Percentiles rank a stretch among this genome's conserved stretches.
Evolutionary conservation across 768 basidiomycete genomes (phyloP).

Genomic region (Lentinus tigrinus): DNA sequence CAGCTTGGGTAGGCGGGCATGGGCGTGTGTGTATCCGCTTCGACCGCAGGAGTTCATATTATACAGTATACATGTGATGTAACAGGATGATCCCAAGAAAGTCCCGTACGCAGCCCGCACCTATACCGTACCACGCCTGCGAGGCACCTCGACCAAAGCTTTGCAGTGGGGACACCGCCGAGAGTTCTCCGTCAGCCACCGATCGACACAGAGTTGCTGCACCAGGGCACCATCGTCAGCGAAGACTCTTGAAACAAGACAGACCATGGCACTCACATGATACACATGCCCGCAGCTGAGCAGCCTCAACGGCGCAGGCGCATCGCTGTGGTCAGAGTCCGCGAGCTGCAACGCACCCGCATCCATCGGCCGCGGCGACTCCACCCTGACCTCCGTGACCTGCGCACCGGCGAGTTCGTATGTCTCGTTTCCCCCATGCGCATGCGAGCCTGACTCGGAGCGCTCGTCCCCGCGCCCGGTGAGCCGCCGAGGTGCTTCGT

Average conservation of each 20-base stretch:
- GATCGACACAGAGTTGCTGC: conserved; percentile 14
- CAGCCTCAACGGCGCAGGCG: conserved; percentile 72
- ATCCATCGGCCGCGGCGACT: conserved; percentile 1
- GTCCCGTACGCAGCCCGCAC: not conserved
- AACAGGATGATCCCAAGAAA: too few relatives aligned
- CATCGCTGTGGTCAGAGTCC: conserved; percentile 44
- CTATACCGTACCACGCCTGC: not conserved
- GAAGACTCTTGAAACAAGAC: not conserved
- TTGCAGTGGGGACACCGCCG: conserved; percentile 15
- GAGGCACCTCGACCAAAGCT: conserved; percentile 5
- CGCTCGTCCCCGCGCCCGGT: conserved; percentile 30
- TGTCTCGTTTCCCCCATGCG: not conserved
- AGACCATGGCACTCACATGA: conserved; percentile 57
- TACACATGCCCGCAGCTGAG: conserved; percentile 85
- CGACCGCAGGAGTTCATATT: too few relatives aligned
- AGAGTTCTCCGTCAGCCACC: conserved; percentile 15
- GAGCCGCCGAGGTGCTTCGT: conserved; percentile 61
- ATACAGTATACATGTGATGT: too few relatives aligned
- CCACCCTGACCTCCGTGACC: conserved; percentile 4
- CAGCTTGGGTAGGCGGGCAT: too few relatives aligned
- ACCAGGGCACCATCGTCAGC: not conserved
- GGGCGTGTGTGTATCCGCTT: too few relatives aligned
- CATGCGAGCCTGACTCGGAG: not conserved
- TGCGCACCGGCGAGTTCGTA: not conserved
- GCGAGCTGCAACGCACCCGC: conserved; percentile 4